phyloP scores from a whole-genome alignment of 305 asterid species.

The Solanum hybrid region DNA sequence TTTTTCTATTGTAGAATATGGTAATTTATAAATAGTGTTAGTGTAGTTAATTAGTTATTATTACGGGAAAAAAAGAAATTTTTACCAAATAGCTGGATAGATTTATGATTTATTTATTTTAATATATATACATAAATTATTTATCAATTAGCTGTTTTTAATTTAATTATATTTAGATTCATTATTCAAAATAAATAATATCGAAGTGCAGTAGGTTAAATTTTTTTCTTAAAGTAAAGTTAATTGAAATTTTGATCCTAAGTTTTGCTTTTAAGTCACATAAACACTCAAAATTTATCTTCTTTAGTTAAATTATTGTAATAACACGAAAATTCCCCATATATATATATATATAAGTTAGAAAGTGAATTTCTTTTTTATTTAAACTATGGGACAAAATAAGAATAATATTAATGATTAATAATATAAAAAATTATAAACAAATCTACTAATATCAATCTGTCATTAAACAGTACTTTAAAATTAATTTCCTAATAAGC shows the following conservation, averaged over 20 bases:
- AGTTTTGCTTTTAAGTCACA: not conserved
- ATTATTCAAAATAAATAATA: not conserved
- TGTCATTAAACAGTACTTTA: not conserved
- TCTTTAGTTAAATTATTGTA: not conserved
- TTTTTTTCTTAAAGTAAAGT: not conserved
- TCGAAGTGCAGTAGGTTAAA: not conserved
- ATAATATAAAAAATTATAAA: not conserved
- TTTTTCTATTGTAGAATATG: not conserved
- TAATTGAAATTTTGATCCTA: not conserved
- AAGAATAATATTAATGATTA: not conserved
- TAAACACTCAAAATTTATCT: not conserved
- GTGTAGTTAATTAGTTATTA: not conserved
- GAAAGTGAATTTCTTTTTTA: not conserved
- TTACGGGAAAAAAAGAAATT: not conserved
- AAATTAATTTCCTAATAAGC: not conserved
- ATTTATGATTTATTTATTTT: not conserved
- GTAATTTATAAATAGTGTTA: not conserved
- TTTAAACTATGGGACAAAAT: not conserved
- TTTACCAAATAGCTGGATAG: not conserved
- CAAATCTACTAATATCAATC: not conserved
- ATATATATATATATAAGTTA: not conserved
- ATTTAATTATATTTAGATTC: not conserved
- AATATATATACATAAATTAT: not conserved
- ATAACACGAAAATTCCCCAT: not conserved
- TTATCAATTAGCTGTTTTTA: not conserved